These are phyloP conservation scores for Naganishia albida DNA, from an alignment of 1,284 basidiomycete species.

Conservation along the genomic window DNA sequence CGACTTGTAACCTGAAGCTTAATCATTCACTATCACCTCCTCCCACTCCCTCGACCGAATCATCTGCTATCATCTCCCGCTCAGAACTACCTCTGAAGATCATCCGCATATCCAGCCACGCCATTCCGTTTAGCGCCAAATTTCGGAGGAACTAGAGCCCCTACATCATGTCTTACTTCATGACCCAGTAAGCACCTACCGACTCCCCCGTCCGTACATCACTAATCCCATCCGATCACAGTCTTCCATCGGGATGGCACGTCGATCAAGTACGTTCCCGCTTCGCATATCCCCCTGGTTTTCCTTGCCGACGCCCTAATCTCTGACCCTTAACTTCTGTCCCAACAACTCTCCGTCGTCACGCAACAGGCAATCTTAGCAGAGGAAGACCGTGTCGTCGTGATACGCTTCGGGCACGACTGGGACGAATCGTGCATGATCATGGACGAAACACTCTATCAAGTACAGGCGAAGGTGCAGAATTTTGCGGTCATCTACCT, in stretches of 20 bases:
- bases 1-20: too few relatives aligned
- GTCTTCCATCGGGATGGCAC: conserved; percentile 90
- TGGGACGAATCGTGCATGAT: conserved; percentile 96
- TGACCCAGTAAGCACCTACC: conserved; percentile 53
- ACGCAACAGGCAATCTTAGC: conserved; percentile 80
- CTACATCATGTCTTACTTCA: conserved; percentile 55
- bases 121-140: background rate
- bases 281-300: too few relatives aligned
- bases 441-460: conserved; percentile 97
- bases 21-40: too few relatives aligned
- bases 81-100: too few relatives aligned
- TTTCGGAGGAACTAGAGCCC: background rate
- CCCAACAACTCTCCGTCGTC: background rate
- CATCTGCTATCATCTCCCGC: too few relatives aligned
- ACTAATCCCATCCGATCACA: conserved; percentile 21
- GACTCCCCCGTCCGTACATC: background rate
- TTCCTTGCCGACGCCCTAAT: too few relatives aligned
- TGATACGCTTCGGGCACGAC: conserved; percentile 94
- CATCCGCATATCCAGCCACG: too few relatives aligned
- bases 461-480: conserved; percentile 91
- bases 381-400: conserved; percentile 93
- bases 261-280: conserved; percentile 66
- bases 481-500: conserved; percentile 98
- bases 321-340: background rate
- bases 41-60: too few relatives aligned